Evolutionary conservation across 1,284 basidiomycete genomes (phyloP).

Genomic region (Cutaneotrichosporon mucoides): DNA sequence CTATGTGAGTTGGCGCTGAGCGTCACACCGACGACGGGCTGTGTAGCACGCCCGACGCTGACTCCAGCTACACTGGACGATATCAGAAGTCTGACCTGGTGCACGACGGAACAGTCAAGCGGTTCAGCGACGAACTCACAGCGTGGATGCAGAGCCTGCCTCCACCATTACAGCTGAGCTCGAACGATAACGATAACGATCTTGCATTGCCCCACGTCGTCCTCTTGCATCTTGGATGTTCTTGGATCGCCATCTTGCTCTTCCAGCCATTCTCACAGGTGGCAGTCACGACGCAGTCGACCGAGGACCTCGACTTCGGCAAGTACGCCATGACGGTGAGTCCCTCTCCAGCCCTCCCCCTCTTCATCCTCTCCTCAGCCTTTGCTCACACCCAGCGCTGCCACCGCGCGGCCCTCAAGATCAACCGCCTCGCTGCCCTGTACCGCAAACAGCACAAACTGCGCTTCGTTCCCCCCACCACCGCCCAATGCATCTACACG

Average conservation of each 20-base stretch:
- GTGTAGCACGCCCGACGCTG: too few relatives aligned
- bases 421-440: slow-evolving; percentile 58
- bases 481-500: slow-evolving; percentile 62
- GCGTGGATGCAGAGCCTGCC: slow-evolving; percentile 60
- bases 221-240: slow-evolving; percentile 61
- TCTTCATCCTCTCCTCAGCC: too few relatives aligned
- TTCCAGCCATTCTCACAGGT: slow-evolving; percentile 57
- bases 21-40: too few relatives aligned
- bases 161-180: slow-evolving; percentile 52
- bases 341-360: too few relatives aligned
- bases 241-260: slow-evolving; percentile 63
- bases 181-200: slow-evolving; percentile 52
- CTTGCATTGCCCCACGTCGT: slow-evolving; percentile 60
- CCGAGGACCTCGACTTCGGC: slow-evolving; percentile 4
- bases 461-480: slow-evolving; percentile 61
- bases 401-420: slow-evolving; percentile 61
- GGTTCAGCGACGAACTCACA: slow-evolving; percentile 50
- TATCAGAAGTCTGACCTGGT: slow-evolving; percentile 11
- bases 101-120: slow-evolving; percentile 7
- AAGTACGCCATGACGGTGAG: slow-evolving; percentile 16
- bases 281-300: neutral
- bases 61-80: slow-evolving; percentile 7
- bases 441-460: slow-evolving; percentile 61
- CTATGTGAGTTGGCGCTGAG: neutral
- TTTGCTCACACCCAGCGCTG: slow-evolving; percentile 49